phyloP scores from a whole-genome alignment of 164 flowering plant species.

The Stephania yunnanensis region DNA sequence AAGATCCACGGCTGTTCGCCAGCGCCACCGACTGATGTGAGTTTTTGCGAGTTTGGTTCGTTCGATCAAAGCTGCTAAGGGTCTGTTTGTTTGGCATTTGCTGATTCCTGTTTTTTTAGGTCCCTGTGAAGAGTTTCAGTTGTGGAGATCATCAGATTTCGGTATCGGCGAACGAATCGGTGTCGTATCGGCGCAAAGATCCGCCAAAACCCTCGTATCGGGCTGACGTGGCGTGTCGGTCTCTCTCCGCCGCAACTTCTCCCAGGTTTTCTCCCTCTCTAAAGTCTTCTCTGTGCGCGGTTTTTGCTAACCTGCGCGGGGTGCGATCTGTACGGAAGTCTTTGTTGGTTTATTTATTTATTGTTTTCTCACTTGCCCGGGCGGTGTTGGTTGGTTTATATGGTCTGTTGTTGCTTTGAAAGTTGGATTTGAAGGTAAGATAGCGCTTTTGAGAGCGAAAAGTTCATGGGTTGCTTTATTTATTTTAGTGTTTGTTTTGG shows the following conservation, averaged over 20 bases:
- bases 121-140: conserved; percentile 16
- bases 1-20: conserved; percentile 16
- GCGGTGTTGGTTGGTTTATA: too few relatives aligned
- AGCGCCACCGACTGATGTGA: conserved; percentile 15
- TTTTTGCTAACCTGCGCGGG: not conserved
- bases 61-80: not conserved
- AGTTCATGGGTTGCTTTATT: not conserved
- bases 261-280: not conserved
- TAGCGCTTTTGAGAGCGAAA: not conserved
- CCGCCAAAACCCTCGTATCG: conserved; percentile 20
- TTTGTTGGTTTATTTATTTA: not conserved
- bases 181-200: conserved; percentile 21
- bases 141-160: conserved; percentile 25
- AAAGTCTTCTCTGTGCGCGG: too few relatives aligned
- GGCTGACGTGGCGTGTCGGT: not conserved
- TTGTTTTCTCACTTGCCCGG: too few relatives aligned
- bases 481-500: not conserved
- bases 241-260: not conserved
- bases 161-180: conserved; percentile 30
- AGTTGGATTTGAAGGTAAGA: not conserved
- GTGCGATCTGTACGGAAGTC: not conserved
- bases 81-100: not conserved
- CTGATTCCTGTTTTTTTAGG: conserved; percentile 1
- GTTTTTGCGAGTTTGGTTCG: not conserved
- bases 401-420: not conserved